Percentiles rank a stretch among this genome's conserved stretches.
Evolutionary conservation across 2,329 filamentous ascomycete species (phyloP).

Genomic region (Fusarium lyarnte): DNA sequence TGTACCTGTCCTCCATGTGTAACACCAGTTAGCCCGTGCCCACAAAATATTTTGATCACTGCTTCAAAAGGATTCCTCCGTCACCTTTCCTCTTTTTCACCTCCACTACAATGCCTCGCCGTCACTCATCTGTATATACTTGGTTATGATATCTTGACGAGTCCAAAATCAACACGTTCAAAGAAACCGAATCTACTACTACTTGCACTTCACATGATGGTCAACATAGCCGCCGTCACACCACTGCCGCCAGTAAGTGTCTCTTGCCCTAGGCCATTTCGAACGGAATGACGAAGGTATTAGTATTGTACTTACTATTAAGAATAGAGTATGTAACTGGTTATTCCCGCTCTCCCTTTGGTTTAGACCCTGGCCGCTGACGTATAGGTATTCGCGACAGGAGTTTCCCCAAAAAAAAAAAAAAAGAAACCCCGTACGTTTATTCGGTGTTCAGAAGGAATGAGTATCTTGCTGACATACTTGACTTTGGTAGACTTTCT

Average conservation of each 20-base stretch:
- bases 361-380: no score
- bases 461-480: no score
- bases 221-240: no score
- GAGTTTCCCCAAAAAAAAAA: no score
- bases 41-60: neutral
- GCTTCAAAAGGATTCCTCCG: neutral
- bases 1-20: neutral
- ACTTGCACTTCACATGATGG: neutral
- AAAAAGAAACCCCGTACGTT: no score
- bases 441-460: no score
- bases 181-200: neutral
- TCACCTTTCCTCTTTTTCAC: neutral
- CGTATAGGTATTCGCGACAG: no score
- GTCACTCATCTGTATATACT: neutral
- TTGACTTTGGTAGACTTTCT: no score
- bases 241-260: neutral
- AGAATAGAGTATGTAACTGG: no score
- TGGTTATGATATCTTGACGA: no score
- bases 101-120: neutral
- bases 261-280: neutral
- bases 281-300: neutral
- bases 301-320: neutral
- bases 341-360: no score
- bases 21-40: neutral
- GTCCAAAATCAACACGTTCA: neutral